Base-by-base conservation (phyloP, 495 filamentous ascomycete genomes). In the Achaetomiella virescens region DNA sequence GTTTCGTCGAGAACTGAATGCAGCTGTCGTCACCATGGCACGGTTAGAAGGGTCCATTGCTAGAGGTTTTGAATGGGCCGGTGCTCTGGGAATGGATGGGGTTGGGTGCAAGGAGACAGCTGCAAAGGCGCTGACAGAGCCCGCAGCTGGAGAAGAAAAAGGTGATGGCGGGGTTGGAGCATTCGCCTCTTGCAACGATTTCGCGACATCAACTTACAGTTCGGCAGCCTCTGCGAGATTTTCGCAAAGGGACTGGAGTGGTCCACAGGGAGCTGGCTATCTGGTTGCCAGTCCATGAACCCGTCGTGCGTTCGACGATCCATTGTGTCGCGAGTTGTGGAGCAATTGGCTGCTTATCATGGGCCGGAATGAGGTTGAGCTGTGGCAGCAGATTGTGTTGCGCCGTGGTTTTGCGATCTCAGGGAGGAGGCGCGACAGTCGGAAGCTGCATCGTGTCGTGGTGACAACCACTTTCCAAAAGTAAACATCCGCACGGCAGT, bases 241-340 rank as follows among this genome's bases (percentile, higher is more conserved):
- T 71, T 65, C 18, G 69, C 72, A 61, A 75, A 78, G 0, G 75
- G 76, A 51, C 76, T 79, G 3, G 74, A 70, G 10, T 64, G 66
- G 62, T 79, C 76, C 50, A 79, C 61, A 0, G 74, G 72, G 3
- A 66, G 74, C 42, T 66, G 36, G 27, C 9, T 42, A 64, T 64
- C 55, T 76, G 67, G 65, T 75, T 79, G 73, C 74, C 75, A 79
- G 50, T 79, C 76, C 76, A 79, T 79, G 43, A 66, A 72, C 54
- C 72, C 67, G 49, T 77, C 76, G 40, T 63, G 71, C 0, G 66
- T 73, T 57, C 76, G 70, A 37, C 70, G 66, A 9, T 73, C 67
- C 75, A 79, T 77, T 41, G 42, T 38, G 53, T 11, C 43, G 47
- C 43, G 18, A 45, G 48, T n/a, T n/a, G n/a, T 31, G 20, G 35